Conservation (phyloP, 225 moss, liverwort and hornwort genomes). For the Neckera pumila region DNA sequence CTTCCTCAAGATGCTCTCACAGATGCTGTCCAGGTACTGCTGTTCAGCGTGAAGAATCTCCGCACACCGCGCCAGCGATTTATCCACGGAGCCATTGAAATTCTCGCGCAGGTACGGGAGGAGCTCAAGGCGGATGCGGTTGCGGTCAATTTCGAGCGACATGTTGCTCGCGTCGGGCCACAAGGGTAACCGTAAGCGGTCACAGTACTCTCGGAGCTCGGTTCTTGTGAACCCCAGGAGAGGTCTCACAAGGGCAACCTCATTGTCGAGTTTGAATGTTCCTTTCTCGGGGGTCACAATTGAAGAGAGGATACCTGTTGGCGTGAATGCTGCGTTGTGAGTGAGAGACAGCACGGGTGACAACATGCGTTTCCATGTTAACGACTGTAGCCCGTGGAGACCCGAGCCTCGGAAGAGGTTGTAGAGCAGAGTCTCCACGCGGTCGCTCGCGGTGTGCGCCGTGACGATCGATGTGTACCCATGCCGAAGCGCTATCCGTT, state of each 20-base stretch:
- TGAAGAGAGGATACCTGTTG: conserved; percentile 8
- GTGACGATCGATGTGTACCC: conserved; percentile 59
- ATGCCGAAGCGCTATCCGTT: conserved; percentile 57
- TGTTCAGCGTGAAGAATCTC: conserved; percentile 83
- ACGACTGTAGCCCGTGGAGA: conserved; percentile 68
- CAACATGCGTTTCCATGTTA: conserved; percentile 64
- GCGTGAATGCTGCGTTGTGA: conserved; percentile 30
- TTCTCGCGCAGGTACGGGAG: conserved; percentile 71
- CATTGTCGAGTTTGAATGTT: not conserved
- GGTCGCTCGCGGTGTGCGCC: conserved; percentile 89
- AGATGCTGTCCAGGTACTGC: conserved; percentile 52
- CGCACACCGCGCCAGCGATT: conserved; percentile 79
- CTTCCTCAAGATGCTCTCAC: conserved; percentile 43
- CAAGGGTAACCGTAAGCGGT: conserved; percentile 40
- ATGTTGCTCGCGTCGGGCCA: conserved; percentile 89
- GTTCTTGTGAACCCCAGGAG: conserved; percentile 74
- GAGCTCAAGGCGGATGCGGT: conserved; percentile 81
- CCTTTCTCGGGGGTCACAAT: not conserved
- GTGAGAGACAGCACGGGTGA: conserved; percentile 30
- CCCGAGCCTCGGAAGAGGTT: conserved; percentile 84
- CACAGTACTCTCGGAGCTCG: conserved; percentile 54
- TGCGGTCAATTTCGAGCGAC: conserved; percentile 68
- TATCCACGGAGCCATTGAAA: conserved; percentile 71
- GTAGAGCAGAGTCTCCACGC: conserved; percentile 74
- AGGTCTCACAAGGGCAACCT: conserved; percentile 50